Evolutionary conservation across 1,139 yeast species (phyloP).

Genomic region (Trichomonascaceae sp.): DNA sequence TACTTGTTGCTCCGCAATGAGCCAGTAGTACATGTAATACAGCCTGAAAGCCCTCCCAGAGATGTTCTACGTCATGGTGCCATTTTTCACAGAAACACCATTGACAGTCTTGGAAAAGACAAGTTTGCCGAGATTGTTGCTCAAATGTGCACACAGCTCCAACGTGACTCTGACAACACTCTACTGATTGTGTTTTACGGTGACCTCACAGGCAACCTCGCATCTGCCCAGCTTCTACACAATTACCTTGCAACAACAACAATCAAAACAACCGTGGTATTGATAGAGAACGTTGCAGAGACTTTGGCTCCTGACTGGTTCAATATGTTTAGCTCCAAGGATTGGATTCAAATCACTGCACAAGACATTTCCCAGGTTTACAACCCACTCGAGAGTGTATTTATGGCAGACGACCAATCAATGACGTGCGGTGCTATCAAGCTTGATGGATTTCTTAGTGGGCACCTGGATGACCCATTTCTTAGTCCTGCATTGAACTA

Average conservation of each 20-base stretch:
- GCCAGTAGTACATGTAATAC: slow-evolving; percentile 12
- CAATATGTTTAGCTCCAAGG: neutral
- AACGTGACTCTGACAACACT: slow-evolving; percentile 12
- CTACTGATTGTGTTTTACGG: slow-evolving; percentile 2
- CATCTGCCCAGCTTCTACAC: neutral
- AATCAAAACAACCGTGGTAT: neutral
- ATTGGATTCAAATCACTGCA: neutral
- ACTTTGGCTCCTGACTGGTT: no score
- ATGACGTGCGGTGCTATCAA: slow-evolving; percentile 3
- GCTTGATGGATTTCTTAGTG: slow-evolving; percentile 18
- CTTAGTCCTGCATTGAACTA: slow-evolving; percentile 16
- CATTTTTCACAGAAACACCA: slow-evolving; percentile 9
- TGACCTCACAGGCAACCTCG: neutral
- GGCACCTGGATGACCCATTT: slow-evolving; percentile 20
- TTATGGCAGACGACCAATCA: neutral
- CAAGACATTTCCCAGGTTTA: no score
- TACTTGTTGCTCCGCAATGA: slow-evolving; percentile 19
- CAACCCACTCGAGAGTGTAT: no score
- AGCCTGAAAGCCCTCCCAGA: slow-evolving; percentile 12
- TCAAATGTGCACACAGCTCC: slow-evolving; percentile 7
- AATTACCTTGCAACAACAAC: neutral
- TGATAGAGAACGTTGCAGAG: no score
- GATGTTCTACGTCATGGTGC: slow-evolving; percentile 19
- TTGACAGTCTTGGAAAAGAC: slow-evolving; percentile 7
- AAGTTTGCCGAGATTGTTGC: slow-evolving; percentile 1